Evolutionary conservation across 805 yeast species (phyloP), one percentile per base, ranked within the genome.

Genomic region (Tetrapisispora arboricola): DNA sequence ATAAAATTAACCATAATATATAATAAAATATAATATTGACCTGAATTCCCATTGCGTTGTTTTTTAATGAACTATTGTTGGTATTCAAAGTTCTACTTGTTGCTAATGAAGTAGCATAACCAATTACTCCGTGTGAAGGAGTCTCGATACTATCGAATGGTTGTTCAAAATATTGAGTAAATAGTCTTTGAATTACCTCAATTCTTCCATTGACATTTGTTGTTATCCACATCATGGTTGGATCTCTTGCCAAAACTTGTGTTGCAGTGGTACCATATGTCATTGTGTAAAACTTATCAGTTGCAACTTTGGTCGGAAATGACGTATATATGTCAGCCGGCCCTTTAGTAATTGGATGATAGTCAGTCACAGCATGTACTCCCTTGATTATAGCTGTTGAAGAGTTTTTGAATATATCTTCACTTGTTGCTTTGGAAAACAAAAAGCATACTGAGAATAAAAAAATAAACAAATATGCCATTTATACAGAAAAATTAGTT

Each of bases 201-300:
- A 67, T 64, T 4, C 73, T 76, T 8, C 60, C 61, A 2, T 46
- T 58, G 50, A 66, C 51, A 1, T 68, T 63, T 3, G 57, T 47
- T 0, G 80, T 74, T 9, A 60, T 70, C 75, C 80, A 75, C 3
- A 73, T 69, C 12, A 58, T 45, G 0, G 71, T 69, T 5, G 63
- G 46, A 11, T 57, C 45, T 17, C 55, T 48, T 8, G 58, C 39
- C 5, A 53, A 41, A 3, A 56, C 27, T 46, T 63, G 39, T 34
- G 64, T 40, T 10, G 45, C 47, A 13, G 65, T 46, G 15, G 58
- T 39, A 10, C 58, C 49, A 11, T 43, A 27, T 3, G 53, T 48
- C 9, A 51, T 15, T 7, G 54, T 49, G 17, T 43, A 38, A 38
- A 33, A 45, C 4, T 45, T 30, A 16, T 49, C 48, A 10, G 42